Evolutionary conservation across 83 land plant genomes (phyloP), one percentile per base, ranked within the genome.

Genomic region (Larix sibirica): DNA sequence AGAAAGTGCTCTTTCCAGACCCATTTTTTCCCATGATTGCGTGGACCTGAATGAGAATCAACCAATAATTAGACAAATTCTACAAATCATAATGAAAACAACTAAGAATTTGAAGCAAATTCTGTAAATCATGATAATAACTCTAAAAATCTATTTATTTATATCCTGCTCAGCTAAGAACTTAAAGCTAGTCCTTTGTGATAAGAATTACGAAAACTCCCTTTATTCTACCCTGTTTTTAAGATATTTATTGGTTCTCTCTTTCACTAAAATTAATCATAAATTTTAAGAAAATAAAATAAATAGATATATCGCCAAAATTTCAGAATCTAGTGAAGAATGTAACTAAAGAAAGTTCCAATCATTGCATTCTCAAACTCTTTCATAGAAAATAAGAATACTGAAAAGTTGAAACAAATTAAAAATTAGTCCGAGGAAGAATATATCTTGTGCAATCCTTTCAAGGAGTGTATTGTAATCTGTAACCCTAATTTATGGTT

Each of bases 21-120:
- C 99, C 99, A 88, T 97, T 97, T 83, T 90, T 96, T 54, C 99
- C 99, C 99, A 97, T 97, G 21, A 97, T 84, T 2, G 98, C 98
- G 86, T 96, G 99, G 70, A 97, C 90, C 99, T 97, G 87, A 65
- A 62, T 8, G 66, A n/a, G 67, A 23, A 78, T 8, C 38, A 60
- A 31, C 81, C 0, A 26, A 60, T n/a, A 60, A 26, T 31, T 60
- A 24, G 23, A 24, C 44, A 60, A 59, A 16, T 31, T n/a, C 66
- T 31, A 26, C 18, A 61, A 79, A 79, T 20, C 6, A 62, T 5
- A 12, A 28, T 56, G 42, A 10, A 12, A 31, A 59, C 38, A 60
- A 31, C 81, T 0, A 61, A 79, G 66, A 60, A 26, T 18, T 60
- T 33, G 21, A 8, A 16, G 24, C 14, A 59, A 59, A 16, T 18